Base-by-base conservation (phyloP, 1,284 basidiomycete genomes). In the Malassezia japonica region DNA sequence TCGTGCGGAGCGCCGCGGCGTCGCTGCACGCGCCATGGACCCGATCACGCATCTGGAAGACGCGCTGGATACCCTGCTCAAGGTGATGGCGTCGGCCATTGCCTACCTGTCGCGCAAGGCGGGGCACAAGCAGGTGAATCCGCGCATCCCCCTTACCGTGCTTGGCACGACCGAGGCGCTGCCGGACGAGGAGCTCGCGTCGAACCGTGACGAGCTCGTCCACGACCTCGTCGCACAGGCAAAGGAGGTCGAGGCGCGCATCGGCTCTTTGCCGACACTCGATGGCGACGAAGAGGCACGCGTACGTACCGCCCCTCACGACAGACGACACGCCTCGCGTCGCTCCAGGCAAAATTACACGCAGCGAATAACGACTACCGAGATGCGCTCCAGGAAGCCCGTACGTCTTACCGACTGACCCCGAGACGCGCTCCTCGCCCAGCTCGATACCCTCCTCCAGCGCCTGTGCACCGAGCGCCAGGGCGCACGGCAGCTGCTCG, bases 51-150 rank as follows among this genome's bases (percentile, higher is more conserved):
- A 60, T 50, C 59, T 65, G 9, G 63, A 65, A 28, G 47, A 29
- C 16, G 50, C 56, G 10, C 44, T 63, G 6, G 61, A 65, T 24
- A 51, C 60, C n/a, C 53, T 65, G 1, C 54, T 65, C 35, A 55
- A 59, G 34, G 60, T 65, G 44, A 65, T 65, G 63, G 62, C 63
- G 1, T 63, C 63, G 0, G 60, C 61, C 1, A 50, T 63, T 29
- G 61, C 63, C 0, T 65, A 53, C 48, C 52, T 60, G 13, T 65
- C 63, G 0, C 61, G 63, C 31, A 65, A 65, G 46, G 57, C 63
- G 12, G 40, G 42, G 23, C 63, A 65, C 35, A 15, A 37, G 5
- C 34, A 45, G 9, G 61, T 62, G 4, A 35, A 47, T 6, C 48
- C 61, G 7, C 27, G 41, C n/a, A 39, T 65, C 2, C 63, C 63